Percentiles rank a stretch among this genome's conserved stretches.
phyloP scores from a whole-genome alignment of 2,329 filamentous ascomycete species.

The Exutisphaerella laricina region DNA sequence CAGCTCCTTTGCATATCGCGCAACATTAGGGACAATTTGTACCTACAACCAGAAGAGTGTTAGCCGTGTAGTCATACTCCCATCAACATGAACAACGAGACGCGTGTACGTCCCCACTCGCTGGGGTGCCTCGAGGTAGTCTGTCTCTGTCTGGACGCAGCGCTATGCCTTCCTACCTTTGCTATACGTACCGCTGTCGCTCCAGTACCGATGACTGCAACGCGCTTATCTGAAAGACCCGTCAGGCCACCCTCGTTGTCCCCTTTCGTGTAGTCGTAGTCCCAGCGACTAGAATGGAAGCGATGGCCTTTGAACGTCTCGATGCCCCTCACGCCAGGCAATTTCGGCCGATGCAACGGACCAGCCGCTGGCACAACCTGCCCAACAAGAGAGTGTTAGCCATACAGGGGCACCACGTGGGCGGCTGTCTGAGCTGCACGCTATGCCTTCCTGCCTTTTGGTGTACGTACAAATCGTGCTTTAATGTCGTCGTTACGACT shows the following conservation, averaged over 20 bases:
- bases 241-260: slow-evolving; percentile 17
- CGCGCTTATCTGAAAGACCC: slow-evolving; percentile 20
- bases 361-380: slow-evolving; percentile 38
- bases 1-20: slow-evolving; percentile 34
- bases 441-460: no score
- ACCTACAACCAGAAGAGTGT: no score
- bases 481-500: slow-evolving; percentile 26
- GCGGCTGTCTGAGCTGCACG: slow-evolving; percentile 39
- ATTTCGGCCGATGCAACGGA: slow-evolving; percentile 40
- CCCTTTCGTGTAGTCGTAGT: slow-evolving; percentile 39
- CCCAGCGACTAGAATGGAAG: slow-evolving; percentile 43
- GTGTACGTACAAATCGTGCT: slow-evolving; percentile 40
- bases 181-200: slow-evolving; percentile 29
- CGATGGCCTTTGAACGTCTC: slow-evolving; percentile 36
- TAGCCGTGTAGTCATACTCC: no score
- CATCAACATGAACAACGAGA: no score
- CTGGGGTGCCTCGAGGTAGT: no score
- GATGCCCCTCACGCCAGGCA: slow-evolving; percentile 42
- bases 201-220: slow-evolving; percentile 22
- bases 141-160: no score
- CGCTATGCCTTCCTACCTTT: no score
- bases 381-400: slow-evolving; percentile 44
- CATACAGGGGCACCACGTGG: no score
- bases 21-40: slow-evolving; percentile 38
- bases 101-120: no score